Evolutionary conservation across 257 asterid genomes (phyloP), one percentile per base, ranked within the genome.

Genomic region (Scutellaria baicalensis): DNA sequence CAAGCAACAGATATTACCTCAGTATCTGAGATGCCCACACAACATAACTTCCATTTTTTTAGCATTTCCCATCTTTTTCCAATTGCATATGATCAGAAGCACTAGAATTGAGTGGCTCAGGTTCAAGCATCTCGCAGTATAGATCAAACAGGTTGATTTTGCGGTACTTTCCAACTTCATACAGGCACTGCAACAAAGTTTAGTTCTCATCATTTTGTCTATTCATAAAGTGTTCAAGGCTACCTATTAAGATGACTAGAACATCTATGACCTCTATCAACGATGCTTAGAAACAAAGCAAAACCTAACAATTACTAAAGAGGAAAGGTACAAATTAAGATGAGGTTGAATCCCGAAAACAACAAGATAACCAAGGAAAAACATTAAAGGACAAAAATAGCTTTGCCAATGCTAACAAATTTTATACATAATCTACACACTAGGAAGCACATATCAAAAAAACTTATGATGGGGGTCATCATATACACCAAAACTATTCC

Each of bases 111-210:
- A 11, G 52, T 56, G 43, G 71, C 79, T 73, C 80, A 65, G 86
- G 86, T 78, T 84, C 88, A 14, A 91, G 83, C 76, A 80, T 75
- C 84, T 89, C 95, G 67, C 92, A 84, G 82, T 81, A 89, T 66
- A 91, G 42, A 78, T 93, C 96, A 63, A 91, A 75, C 73, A 93
- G 80, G 57, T 88, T 71, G 66, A 83, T 75, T 77, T 84, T 85
- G 66, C 74, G 79, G 71, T 69, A 78, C 80, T 79, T 91, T 78
- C 88, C 93, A 76, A 86, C 95, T 87, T 91, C 97, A 70, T 81
- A 71, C 71, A 93, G 75, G 76, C 96, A 89, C 98, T 93, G 93
- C 86, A 79, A 79, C 33, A 80, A 59, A 69, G 54, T 52, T n/a
- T 45, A 20, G 51, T 48, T 51, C 69, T 39, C 51, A 47, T 67